Conservation (phyloP, 2,329 filamentous ascomycete species). For the Zopfia rhizophila region DNA sequence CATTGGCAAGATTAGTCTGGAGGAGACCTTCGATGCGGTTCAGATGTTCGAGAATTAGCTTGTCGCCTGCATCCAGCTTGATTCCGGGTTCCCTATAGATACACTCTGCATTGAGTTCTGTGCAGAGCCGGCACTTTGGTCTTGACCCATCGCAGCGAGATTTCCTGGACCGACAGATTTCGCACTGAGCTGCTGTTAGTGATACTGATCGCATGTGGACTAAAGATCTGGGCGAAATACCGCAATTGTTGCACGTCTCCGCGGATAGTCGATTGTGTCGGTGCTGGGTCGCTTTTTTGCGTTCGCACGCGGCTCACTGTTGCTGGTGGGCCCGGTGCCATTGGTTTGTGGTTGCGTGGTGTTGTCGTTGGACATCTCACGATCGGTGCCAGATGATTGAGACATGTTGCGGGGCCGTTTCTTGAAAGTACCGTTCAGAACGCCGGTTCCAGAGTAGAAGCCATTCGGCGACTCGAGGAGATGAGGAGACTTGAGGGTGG, state of each 20-base stretch:
- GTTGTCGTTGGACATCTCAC: constrained; percentile 49
- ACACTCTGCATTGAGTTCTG: constrained; percentile 83
- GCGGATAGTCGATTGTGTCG: constrained; percentile 56
- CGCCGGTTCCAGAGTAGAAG: constrained; percentile 39
- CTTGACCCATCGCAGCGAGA: constrained; percentile 82
- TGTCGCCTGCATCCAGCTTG: constrained; percentile 87
- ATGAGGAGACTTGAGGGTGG: constrained; percentile 50
- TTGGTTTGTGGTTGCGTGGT: constrained; percentile 38
- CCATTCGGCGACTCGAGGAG: constrained; percentile 51
- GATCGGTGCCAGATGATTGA: constrained; percentile 53
- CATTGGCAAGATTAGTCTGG: constrained; percentile 72
- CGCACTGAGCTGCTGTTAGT: constrained; percentile 68
- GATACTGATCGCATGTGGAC: constrained; percentile 4
- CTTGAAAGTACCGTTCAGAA: constrained; percentile 45
- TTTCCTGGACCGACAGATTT: constrained; percentile 83
- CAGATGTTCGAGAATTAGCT: constrained; percentile 82
- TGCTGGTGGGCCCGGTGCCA: constrained; percentile 42
- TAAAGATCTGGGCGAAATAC: constrained; percentile 33
- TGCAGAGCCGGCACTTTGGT: constrained; percentile 86
- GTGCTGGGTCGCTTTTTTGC: constrained; percentile 52
- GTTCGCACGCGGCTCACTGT: constrained; percentile 38
- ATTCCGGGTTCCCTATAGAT: constrained; percentile 87
- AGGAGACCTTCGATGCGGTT: constrained; percentile 81
- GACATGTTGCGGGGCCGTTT: constrained; percentile 56
- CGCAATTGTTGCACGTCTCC: constrained; percentile 54